These are phyloP conservation scores for Nitzschia putrida DNA, from an alignment of 108 stramenopile genomes.

Conservation along the genomic window DNA sequence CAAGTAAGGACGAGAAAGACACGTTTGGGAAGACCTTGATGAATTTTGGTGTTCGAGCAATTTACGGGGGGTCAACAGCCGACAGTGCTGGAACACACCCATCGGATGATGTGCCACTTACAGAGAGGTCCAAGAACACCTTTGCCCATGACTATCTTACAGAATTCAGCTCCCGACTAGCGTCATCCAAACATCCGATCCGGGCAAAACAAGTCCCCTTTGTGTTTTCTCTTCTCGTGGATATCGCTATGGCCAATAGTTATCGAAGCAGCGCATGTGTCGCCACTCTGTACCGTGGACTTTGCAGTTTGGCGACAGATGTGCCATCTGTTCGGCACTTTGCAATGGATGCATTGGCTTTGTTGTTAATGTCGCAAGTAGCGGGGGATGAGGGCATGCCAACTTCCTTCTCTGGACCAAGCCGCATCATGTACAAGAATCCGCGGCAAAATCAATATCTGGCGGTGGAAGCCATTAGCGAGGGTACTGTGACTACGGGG, in stretches of 20 bases:
- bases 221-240: constrained; percentile 55
- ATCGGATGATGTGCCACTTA: constrained; percentile 35
- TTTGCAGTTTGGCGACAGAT: constrained; percentile 64
- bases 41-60: constrained; percentile 75
- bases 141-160: constrained; percentile 63
- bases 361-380: constrained; percentile 60
- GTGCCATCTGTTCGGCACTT: constrained; percentile 53
- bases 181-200: constrained; percentile 48
- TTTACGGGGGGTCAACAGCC: constrained; percentile 42
- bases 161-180: constrained; percentile 44
- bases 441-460: constrained; percentile 48
- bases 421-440: constrained; percentile 30
- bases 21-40: constrained; percentile 74
- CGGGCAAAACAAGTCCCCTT: constrained; percentile 57
- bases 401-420: constrained; percentile 36
- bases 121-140: constrained; percentile 47
- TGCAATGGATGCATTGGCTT: constrained; percentile 71
- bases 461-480: constrained; percentile 31
- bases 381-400: constrained; percentile 37
- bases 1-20: constrained; percentile 20
- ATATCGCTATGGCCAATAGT: constrained; percentile 68
- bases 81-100: constrained; percentile 19
- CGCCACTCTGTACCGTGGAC: constrained; percentile 45
- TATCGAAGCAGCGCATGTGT: constrained; percentile 61
- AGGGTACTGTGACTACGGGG: background rate